Base-by-base conservation (phyloP, 1,284 basidiomycete genomes). In the Cryptococcus floricola region DNA sequence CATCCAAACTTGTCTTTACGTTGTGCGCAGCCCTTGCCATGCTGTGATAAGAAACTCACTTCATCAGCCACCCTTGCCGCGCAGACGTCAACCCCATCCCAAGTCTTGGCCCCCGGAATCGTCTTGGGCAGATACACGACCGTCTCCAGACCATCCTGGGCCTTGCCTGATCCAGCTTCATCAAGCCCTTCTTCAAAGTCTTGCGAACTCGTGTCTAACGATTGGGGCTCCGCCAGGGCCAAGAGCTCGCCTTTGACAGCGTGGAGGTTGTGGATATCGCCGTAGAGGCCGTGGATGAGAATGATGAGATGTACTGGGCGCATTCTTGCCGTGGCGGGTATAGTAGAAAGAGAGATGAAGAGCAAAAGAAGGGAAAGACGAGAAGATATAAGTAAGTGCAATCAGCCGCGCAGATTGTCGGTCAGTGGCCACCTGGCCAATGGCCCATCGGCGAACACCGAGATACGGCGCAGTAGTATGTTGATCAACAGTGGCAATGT, bases 41-140 rank as follows among this genome's bases (percentile, higher is more conserved):
- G 23, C 18, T 4, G 16, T 12, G 51, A 10, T 25, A 38, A 14
- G 43, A 5, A 12, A 56, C 65, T 44, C 53, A 74, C 65, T 69
- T 74, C 71, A 25, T 66, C 57, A 1, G 63, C 60, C 1, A 70
- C 73, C 39, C 70, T 54, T 31, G 59, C 53, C 4, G 74, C 74
- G 53, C 72, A 74, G n/a, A 76, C 65, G 54, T 77, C 76, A 12
- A 77, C 68, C 9, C 76, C 76, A 65, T 77, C 76, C 69, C 74
- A 77, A 0, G 76, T 77, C 51, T 63, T 61, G 12, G 66, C 62
- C 4, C 69, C 71, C 14, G 47, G 56, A 47, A 71, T 74, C 8
- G 59, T 56, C n/a, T 54, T 58, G 2, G 64, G 53, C 5, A 66
- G 54, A 28, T 63, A 67, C 3, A 68, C 62, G 13, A 63, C 62